Conservation (phyloP, 345 rosid species). For the Carallia pectinifolia region DNA sequence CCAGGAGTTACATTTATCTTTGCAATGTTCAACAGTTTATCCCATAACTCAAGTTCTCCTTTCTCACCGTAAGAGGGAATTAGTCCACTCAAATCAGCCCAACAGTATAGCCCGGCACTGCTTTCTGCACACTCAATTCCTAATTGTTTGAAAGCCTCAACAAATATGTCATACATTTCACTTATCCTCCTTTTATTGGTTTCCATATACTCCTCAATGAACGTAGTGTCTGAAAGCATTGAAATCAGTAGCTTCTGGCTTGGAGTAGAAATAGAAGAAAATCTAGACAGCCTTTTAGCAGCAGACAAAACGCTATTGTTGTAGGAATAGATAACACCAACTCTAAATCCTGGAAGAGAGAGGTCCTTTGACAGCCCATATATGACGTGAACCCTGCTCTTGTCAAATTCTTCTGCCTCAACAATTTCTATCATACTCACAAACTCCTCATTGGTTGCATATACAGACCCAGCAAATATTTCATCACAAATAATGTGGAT, state of each 20-base stretch:
- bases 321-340: constrained; percentile 73
- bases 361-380: constrained; percentile 93
- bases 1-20: constrained; percentile 90
- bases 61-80: constrained; percentile 69
- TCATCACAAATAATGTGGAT: constrained; percentile 87
- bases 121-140: constrained; percentile 64
- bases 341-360: constrained; percentile 78
- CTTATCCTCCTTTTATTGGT: constrained; percentile 57
- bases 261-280: constrained; percentile 71
- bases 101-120: constrained; percentile 73
- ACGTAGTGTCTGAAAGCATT: constrained; percentile 65
- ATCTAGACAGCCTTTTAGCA: constrained; percentile 64
- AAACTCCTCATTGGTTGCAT: constrained; percentile 70
- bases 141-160: constrained; percentile 54
- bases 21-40: constrained; percentile 63
- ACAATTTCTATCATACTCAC: constrained; percentile 83
- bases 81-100: constrained; percentile 86
- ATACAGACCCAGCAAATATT: constrained; percentile 75
- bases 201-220: constrained; percentile 52
- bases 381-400: constrained; percentile 73
- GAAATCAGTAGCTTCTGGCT: constrained; percentile 73
- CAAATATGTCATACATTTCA: constrained; percentile 47
- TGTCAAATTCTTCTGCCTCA: constrained; percentile 58
- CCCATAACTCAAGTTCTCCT: constrained; percentile 83
- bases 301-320: constrained; percentile 65